Evolutionary conservation across 441 rosid species (phyloP), one percentile per base, ranked within the genome.

Genomic region (Theobroma grandiflorum): DNA sequence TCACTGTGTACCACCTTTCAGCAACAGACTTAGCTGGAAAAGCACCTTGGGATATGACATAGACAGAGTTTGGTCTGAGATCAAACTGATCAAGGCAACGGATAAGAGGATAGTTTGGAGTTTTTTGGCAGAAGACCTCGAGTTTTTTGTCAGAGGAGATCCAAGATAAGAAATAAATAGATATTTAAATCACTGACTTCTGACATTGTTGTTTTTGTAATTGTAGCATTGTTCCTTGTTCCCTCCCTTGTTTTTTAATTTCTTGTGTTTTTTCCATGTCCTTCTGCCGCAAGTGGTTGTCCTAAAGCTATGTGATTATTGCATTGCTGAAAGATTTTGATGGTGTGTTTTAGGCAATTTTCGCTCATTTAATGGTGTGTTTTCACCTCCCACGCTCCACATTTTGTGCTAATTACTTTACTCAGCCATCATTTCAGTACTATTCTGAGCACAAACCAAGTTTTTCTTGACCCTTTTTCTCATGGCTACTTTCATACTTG

Each of bases 1-100:
- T 81, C 79, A 76, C 81, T 68, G 52, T 61, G 76, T 82, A 84
- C 83, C 90, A 85, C 85, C 74, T 83, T 77, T 78, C 78, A 82
- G 85, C 66, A 82, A 84, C 85, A 83, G 74, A 80, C 82, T 83
- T 88, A 88, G 91, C 93, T 90, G 91, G 84, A 82, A 88, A 75
- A 83, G 83, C 81, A 84, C 85, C 82, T 75, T 67, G 45, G 81
- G 86, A 78, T 71, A 78, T 79, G 87, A 75, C 18, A 67, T 9
- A 81, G 85, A 33, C 88, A 88, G 87, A 57, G 80, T 59, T 75
- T 82, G 88, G 87, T 86, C 86, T 76, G 82, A 80, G 84, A 87
- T 82, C 73, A 85, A 81, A 78, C 74, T 77, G 83, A 85, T 80
- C 11, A 72, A 82, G 76, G 81, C 80, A 87, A 71, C 35, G 91